Conservation (phyloP, 179 eudicot genomes). For the Heliamphora pulchella region DNA sequence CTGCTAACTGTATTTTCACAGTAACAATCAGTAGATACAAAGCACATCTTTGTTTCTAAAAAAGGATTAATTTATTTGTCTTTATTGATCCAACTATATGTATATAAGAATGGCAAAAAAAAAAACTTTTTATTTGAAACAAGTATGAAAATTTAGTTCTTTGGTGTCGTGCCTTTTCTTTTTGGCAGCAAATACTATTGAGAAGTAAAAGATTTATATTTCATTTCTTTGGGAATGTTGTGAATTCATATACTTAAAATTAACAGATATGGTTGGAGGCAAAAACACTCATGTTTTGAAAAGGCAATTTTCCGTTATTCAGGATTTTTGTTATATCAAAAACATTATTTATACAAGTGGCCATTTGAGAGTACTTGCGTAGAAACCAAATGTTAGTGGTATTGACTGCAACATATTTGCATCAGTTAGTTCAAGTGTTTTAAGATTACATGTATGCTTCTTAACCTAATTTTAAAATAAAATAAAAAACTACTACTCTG, state of each 20-base stretch:
- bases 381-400: background rate
- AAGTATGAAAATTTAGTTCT: background rate
- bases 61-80: background rate
- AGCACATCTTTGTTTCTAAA: background rate
- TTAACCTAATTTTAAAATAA: too few species aligned
- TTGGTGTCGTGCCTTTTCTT: background rate
- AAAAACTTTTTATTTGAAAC: too few species aligned
- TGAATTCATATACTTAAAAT: background rate
- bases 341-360: background rate
- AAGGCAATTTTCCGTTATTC: background rate
- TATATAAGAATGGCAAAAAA: background rate
- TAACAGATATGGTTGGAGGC: background rate
- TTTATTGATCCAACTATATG: background rate
- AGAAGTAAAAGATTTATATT: background rate
- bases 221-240: background rate
- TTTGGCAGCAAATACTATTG: background rate
- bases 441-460: background rate
- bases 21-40: background rate
- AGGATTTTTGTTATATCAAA: background rate
- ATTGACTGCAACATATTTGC: background rate
- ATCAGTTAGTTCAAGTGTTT: background rate
- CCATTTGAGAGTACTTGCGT: background rate
- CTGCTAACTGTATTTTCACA: background rate
- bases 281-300: background rate
- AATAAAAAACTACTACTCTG: constrained; percentile 2